Conservation (phyloP, 768 basidiomycete species). For the Auricularia heimuer region DNA sequence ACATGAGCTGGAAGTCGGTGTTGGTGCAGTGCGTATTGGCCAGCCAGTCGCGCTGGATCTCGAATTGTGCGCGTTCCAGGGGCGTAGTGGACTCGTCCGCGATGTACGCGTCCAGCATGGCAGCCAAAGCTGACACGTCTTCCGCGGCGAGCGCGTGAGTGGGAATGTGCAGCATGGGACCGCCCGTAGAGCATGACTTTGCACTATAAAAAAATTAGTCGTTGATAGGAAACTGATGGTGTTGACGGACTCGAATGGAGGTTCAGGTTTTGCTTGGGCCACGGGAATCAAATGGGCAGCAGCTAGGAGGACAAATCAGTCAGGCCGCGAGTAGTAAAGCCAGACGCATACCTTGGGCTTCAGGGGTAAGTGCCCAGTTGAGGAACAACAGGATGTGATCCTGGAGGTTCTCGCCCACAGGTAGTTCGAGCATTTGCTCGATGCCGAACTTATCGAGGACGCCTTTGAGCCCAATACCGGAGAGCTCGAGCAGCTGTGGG, state of each 20-base stretch:
- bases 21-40: neutral
- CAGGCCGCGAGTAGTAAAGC: neutral
- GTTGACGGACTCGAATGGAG: too few relatives aligned
- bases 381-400: conserved; percentile 14
- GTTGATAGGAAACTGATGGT: too few relatives aligned
- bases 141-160: neutral
- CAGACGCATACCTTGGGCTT: neutral
- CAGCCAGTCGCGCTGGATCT: conserved; percentile 6
- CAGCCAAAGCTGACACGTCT: neutral
- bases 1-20: conserved; percentile 5
- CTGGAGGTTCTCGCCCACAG: conserved; percentile 33
- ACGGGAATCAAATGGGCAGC: too few relatives aligned
- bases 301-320: too few relatives aligned
- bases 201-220: too few relatives aligned
- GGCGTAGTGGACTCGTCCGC: neutral
- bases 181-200: neutral
- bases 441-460: conserved; percentile 23
- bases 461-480: conserved; percentile 26
- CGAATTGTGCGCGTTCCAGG: conserved; percentile 5
- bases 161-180: neutral
- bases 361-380: neutral
- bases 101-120: neutral
- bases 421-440: conserved; percentile 25
- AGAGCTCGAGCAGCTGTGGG: conserved; percentile 30
- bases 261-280: too few relatives aligned